These are phyloP conservation scores for Xerocomellus amylosporus DNA, from an alignment of 768 basidiomycete genomes.

Conservation along the genomic window DNA sequence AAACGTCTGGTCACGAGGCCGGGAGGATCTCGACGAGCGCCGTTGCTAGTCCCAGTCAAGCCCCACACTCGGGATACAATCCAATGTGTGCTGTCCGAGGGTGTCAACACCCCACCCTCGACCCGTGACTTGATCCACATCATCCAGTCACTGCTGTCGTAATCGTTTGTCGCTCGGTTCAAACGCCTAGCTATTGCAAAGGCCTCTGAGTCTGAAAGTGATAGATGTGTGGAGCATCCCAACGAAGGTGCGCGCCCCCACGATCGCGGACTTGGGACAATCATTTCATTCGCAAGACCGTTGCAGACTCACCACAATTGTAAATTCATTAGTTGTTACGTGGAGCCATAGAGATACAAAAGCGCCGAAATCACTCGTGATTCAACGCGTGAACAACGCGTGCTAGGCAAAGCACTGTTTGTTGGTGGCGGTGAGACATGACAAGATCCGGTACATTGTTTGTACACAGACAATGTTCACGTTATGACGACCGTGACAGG, in stretches of 20 bases:
- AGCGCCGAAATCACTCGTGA: not conserved
- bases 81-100: not conserved
- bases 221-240: too few relatives aligned
- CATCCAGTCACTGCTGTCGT: too few relatives aligned
- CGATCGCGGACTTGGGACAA: not conserved
- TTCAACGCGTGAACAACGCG: not conserved
- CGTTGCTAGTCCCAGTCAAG: too few relatives aligned
- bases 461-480: not conserved
- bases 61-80: not conserved
- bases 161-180: not conserved
- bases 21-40: not conserved
- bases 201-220: too few relatives aligned
- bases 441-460: not conserved
- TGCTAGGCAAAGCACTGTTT: not conserved
- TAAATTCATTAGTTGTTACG: not conserved
- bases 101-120: too few relatives aligned
- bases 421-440: not conserved
- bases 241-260: not conserved
- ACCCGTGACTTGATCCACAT: too few relatives aligned
- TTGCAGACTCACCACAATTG: not conserved
- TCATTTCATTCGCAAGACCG: not conserved
- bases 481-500: too few relatives aligned
- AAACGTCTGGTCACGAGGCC: too few relatives aligned
- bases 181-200: not conserved
- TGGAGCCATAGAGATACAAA: not conserved